Evolutionary conservation across 345 rosid species (phyloP), one percentile per base, ranked within the genome.

Genomic region (Carallia brachiata): DNA sequence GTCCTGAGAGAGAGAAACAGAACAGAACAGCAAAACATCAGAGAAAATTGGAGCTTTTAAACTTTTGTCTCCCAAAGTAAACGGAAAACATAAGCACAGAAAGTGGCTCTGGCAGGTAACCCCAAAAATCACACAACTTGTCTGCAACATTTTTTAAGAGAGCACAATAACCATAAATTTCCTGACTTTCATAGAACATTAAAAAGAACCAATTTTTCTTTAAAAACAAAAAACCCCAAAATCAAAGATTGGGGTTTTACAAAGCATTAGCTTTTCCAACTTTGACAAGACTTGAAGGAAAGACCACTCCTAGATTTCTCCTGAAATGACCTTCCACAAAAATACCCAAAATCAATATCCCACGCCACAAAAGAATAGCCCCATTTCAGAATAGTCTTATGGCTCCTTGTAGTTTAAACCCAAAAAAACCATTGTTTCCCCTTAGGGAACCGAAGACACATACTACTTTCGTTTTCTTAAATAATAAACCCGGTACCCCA

Each of bases 241-340:
- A 30, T 56, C 10, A 27, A 56, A 30, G 32, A 56, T 56, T 56
- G 12, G 60, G 12, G 60, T 13, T 56, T 27, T 9, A 7, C 4
- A 27, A 2, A 10, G 50, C 16, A 12, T 12, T 44, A 44, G 17
- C 50, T 44, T 3, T 56, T 27, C 58, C 31, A 37, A 48, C 30
- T 39, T 23, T 72, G 86, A 80, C 77, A 85, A 72, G 88, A 78
- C 84, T 70, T 69, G 12, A 60, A 68, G 55, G 63, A 57, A 57
- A 68, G 55, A 61, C 66, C 40, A 40, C 4, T 2, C 34, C 19
- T 52, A 59, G 67, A 81, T 68, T 63, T 65, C 57, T 44, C 70
- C 53, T 67, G 82, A 81, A 84, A 79, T 67, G 79, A 74, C 81
- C 77, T 44, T 67, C 69, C 77, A 73, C 75, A 39, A 71, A 39